phyloP scores from a whole-genome alignment of 2,329 filamentous ascomycete genomes.

The Lecanicillium sp. region DNA sequence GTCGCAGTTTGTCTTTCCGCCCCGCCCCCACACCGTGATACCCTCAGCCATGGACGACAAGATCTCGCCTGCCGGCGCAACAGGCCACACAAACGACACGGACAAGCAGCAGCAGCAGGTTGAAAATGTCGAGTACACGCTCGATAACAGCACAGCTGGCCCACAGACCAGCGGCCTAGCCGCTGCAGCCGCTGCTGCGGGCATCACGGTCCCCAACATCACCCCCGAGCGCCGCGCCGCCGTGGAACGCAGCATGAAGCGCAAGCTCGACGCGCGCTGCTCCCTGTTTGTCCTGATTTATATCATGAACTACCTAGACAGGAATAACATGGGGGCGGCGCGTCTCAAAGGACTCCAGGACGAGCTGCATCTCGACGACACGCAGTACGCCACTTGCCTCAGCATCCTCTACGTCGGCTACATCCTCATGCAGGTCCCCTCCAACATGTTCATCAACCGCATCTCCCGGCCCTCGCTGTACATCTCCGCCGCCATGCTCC shows the following conservation, averaged over 20 bases:
- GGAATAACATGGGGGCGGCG: conserved; percentile 64
- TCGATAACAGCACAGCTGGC: background rate
- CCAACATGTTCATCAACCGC: conserved; percentile 52
- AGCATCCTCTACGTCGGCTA: conserved; percentile 63
- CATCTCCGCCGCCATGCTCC: conserved; percentile 45
- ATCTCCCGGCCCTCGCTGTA: conserved; percentile 47
- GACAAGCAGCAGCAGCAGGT: conserved; percentile 11
- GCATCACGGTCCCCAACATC: conserved; percentile 15
- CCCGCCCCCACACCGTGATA: too few species aligned
- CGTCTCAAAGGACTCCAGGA: conserved; percentile 57
- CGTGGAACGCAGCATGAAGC: conserved; percentile 60
- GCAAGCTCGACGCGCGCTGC: conserved; percentile 65
- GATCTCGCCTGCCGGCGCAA: conserved; percentile 7
- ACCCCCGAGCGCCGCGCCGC: conserved; percentile 43
- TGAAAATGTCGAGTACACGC: conserved; percentile 9
- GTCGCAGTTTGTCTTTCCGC: too few species aligned
- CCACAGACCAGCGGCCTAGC: background rate
- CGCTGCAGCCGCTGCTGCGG: conserved; percentile 4
- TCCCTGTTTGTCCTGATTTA: conserved; percentile 69
- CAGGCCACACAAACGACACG: background rate
- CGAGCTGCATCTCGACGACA: conserved; percentile 50
- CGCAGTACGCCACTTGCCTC: conserved; percentile 58
- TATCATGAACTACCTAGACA: conserved; percentile 65
- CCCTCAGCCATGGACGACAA: conserved; percentile 11
- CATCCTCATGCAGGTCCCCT: conserved; percentile 57